Conservation (phyloP, 108 stramenopile genomes). For the Cyclotella baltica region DNA sequence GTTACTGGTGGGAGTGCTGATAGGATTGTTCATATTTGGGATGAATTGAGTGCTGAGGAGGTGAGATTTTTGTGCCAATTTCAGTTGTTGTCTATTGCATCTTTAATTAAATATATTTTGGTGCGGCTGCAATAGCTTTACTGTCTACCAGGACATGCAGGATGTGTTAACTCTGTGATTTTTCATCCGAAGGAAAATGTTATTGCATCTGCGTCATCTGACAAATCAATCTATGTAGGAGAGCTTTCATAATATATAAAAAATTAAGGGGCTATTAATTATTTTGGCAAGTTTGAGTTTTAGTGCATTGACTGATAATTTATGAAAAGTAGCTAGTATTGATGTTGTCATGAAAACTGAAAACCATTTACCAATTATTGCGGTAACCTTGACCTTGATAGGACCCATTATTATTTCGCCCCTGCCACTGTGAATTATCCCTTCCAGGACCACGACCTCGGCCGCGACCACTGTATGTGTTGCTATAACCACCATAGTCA, state of each 20-base stretch:
- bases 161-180: constrained; percentile 85
- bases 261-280: not conserved
- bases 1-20: constrained; percentile 89
- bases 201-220: constrained; percentile 65
- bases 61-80: constrained; percentile 12
- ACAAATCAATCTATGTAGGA: constrained; percentile 73
- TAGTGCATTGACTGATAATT: not conserved
- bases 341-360: not conserved
- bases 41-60: constrained; percentile 80
- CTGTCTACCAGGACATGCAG: constrained; percentile 85
- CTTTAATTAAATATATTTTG: not conserved
- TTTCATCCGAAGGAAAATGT: constrained; percentile 81
- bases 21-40: constrained; percentile 90
- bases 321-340: not conserved
- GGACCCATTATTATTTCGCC: not conserved
- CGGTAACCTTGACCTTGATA: not conserved
- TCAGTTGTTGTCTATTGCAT: not conserved
- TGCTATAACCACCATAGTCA: not conserved
- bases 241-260: constrained; percentile 60
- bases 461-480: not conserved
- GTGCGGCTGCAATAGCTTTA: constrained; percentile 52
- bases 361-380: too few relatives aligned
- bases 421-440: not conserved
- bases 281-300: not conserved
- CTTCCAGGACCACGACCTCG: not conserved